Base-by-base conservation (phyloP, 2,329 filamentous ascomycete species). In the Thermoascus crustaceus region DNA sequence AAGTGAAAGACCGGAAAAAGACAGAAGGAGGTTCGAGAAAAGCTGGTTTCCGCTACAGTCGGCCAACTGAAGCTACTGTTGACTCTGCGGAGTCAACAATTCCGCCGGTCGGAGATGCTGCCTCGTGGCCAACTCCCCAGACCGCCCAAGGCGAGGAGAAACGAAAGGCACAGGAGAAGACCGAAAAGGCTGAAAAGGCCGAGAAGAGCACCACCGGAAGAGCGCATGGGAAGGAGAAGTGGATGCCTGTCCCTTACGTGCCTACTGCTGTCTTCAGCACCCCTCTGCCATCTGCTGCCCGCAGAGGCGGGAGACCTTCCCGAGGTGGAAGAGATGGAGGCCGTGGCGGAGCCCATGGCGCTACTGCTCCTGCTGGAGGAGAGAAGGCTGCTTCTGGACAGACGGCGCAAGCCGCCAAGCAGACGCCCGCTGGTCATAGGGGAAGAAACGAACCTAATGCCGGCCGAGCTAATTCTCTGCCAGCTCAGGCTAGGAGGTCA, bases 61-160 rank as follows among this genome's bases (percentile, higher is more conserved):
- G 45, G 19, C 31, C 38, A 5, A 27, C 33, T 3, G 43, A 44
- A 26, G 38, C 42, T 30, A 42, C 43, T 16, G 19, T 34, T 17
- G 40, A 42, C 16, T 32, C 38, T 27, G 19, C 14, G 41, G 38
- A 44, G 37, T 38, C 54, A 30, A 55, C 64, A 26, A 68, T 75
- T 21, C 84, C 84, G 17, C 72, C 84, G 2, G 81, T 85, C 30
- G 78, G 75, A 39, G 88, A 96, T 58, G 73, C 85, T 32, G 68
- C 77, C 35, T 79, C 79, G 13, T 98, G 91, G 91, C 91, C 91
- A 10, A 96, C 89, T 2, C 87, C 87, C 0, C 85, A 94, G 48
- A 80, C 72, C 32, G 82, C 80, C 2, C 76, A 81, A 34, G 78
- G 80, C 32, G 86, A 91, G 48, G 76, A 83, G 42, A 85, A 84